phyloP scores from a whole-genome alignment of 331 rosid genomes.

The Saraca asoca region DNA sequence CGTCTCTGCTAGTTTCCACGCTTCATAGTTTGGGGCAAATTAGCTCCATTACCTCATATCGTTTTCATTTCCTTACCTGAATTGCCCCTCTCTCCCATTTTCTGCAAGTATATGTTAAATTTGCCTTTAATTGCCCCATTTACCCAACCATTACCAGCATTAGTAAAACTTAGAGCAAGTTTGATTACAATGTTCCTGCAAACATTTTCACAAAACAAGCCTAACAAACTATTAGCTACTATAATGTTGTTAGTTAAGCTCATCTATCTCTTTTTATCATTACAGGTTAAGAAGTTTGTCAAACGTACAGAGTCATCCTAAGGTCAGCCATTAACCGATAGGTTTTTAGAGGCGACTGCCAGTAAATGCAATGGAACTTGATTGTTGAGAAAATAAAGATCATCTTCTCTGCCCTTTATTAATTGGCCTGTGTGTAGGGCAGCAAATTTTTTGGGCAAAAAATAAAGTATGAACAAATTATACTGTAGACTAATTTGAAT shows the following conservation, averaged over 20 bases:
- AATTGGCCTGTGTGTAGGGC: neutral
- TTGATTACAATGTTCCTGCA: constrained; percentile 5
- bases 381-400: constrained; percentile 42
- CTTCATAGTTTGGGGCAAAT: too few species aligned
- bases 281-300: constrained; percentile 76
- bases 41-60: too few species aligned
- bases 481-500: too few species aligned
- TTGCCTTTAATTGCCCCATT: neutral
- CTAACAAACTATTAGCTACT: neutral
- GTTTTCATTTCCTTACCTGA: too few species aligned
- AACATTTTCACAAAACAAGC: constrained; percentile 2
- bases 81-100: too few species aligned
- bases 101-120: too few species aligned
- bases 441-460: too few species aligned
- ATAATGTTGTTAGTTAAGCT: constrained; percentile 21
- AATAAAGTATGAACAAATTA: too few species aligned
- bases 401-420: constrained; percentile 27
- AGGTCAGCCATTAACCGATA: constrained; percentile 24
- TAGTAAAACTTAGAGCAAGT: neutral
- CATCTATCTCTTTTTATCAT: constrained; percentile 4
- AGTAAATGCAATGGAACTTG: constrained; percentile 19
- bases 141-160: neutral
- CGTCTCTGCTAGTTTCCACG: too few species aligned
- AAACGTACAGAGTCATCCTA: constrained; percentile 67
- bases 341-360: constrained; percentile 26